Evolutionary conservation across 2,329 filamentous ascomycete genomes (phyloP).

Genomic region (Rachicladosporium sp.): DNA sequence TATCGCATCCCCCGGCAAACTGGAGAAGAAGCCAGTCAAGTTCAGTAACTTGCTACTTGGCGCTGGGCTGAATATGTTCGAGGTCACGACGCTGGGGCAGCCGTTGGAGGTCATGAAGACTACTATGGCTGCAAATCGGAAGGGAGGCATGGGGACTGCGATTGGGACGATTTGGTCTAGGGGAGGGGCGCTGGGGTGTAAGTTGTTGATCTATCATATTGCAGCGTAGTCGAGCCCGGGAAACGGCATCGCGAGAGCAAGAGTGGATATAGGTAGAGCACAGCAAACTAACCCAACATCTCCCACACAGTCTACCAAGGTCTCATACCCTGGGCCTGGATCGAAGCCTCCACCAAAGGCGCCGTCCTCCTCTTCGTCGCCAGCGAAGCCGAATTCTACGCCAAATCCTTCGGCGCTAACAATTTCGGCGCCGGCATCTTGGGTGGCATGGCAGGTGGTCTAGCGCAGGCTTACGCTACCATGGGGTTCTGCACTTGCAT

Average conservation of each 20-base stretch:
- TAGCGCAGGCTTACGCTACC: conserved; percentile 96
- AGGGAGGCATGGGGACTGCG: conserved; percentile 71
- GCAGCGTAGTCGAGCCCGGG: too few species aligned
- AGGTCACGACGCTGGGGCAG: conserved; percentile 62
- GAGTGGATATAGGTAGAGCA: conserved; percentile 25
- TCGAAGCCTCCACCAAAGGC: conserved; percentile 98
- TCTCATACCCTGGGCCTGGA: conserved; percentile 99
- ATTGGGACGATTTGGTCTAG: conserved; percentile 83
- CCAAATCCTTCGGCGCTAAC: conserved; percentile 61
- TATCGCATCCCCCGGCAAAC: conserved; percentile 34
- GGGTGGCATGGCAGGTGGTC: conserved; percentile 85
- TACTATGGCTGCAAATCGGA: conserved; percentile 95
- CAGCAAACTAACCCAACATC: conserved; percentile 1
- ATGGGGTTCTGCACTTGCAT: conserved; percentile 99
- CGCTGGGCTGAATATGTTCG: conserved; percentile 90
- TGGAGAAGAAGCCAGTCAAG: conserved; percentile 99
- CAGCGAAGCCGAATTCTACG: conserved; percentile 93
- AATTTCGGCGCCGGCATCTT: conserved; percentile 82
- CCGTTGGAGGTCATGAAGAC: conserved; percentile 98
- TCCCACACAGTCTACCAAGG: conserved; percentile 79
- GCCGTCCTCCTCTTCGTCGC: conserved; percentile 98
- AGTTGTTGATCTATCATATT: conserved; percentile 29
- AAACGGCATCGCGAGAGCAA: not conserved
- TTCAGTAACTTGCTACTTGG: conserved; percentile 97
- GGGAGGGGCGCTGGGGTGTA: conserved; percentile 89